These are phyloP conservation scores for Mycena amicta DNA, from an alignment of 768 basidiomycete genomes.

Conservation along the genomic window DNA sequence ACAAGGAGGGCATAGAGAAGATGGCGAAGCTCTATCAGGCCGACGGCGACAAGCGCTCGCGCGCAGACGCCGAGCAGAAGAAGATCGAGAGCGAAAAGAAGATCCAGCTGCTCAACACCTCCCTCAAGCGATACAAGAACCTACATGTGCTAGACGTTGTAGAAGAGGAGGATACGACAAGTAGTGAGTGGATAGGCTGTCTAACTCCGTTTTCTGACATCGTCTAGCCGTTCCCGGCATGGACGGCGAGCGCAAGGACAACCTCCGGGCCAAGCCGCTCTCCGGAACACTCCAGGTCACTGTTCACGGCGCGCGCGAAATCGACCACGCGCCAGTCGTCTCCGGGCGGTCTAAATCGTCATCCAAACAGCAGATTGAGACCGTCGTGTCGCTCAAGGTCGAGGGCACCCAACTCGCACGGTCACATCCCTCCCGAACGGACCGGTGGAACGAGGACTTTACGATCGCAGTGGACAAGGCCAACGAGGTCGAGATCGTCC, in stretches of 20 bases:
- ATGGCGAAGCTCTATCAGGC: constrained; percentile 97
- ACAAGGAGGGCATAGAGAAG: constrained; percentile 97
- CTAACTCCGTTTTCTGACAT: background rate
- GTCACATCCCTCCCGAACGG: constrained; percentile 90
- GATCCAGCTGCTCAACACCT: constrained; percentile 88
- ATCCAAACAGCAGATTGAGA: constrained; percentile 80
- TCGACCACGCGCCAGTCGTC: constrained; percentile 88
- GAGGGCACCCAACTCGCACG: constrained; percentile 93
- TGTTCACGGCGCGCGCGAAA: constrained; percentile 86
- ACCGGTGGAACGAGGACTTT: constrained; percentile 98
- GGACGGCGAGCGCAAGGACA: constrained; percentile 89
- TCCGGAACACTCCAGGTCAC: constrained; percentile 92
- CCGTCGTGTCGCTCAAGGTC: constrained; percentile 91
- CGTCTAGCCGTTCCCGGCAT: constrained; percentile 51
- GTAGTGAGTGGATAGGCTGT: constrained; percentile 11
- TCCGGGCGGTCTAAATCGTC: constrained; percentile 66
- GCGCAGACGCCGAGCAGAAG: constrained; percentile 92
- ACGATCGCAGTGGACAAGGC: constrained; percentile 97
- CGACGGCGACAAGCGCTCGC: constrained; percentile 96
- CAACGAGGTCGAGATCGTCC: constrained; percentile 95
- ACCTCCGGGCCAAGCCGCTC: constrained; percentile 88
- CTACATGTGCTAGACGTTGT: constrained; percentile 89
- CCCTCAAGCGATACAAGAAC: constrained; percentile 95
- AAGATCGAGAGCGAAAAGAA: constrained; percentile 94
- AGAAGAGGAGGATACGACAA: constrained; percentile 77